Base-by-base conservation (phyloP, 2,329 filamentous ascomycete genomes). In the Sporothrix curviconia region DNA sequence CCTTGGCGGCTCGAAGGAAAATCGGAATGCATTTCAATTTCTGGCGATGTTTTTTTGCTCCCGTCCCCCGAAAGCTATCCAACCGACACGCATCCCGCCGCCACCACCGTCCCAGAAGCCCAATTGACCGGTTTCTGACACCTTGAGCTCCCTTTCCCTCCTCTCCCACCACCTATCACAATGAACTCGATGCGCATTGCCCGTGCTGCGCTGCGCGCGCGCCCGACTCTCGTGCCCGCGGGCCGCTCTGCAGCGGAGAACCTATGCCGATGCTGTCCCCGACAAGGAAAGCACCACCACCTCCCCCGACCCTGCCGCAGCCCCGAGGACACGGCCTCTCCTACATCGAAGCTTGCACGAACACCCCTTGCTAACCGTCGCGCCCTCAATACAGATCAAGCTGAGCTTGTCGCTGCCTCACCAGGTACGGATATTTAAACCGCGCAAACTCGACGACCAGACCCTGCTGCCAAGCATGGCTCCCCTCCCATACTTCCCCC, bases 181-280 rank as follows among this genome's bases (percentile, higher is more conserved):
- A 97, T 97, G 92, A 96, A 91, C 85, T 89, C 90, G 76, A 79
- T 96, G 78, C 90, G 92, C 77, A 81, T 96, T 77, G 89, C 91
- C 80, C 88, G 92, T 77, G 84, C 85, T 76, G 92, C 90, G 79
- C 82, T 96, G 74, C 83, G 90, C 78, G 89, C 84, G 71, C 87
- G 87, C 70, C 87, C 91, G 71, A 79, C 87, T 70, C 82, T 86
- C 73, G 79, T 51, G 14, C 19, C n/a, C 92, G 76, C 83, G 86
- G 74, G 80, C 84, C 67, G 85, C 88, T 65, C 12, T 57, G 44
- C 88, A 92, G 81, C 87, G 90, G 76, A 86, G 94, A 82, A 86
- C 87, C 69, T 99, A 99, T 75, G 94, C 89, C 69, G 89, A 92
- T 73, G 88, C 88, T 66, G 85, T 90, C 68, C 78, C 86, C 70